These are phyloP conservation scores for Phascolomyces articulosus DNA, from an alignment of 371 early-diverging fungal genomes.

Conservation along the genomic window DNA sequence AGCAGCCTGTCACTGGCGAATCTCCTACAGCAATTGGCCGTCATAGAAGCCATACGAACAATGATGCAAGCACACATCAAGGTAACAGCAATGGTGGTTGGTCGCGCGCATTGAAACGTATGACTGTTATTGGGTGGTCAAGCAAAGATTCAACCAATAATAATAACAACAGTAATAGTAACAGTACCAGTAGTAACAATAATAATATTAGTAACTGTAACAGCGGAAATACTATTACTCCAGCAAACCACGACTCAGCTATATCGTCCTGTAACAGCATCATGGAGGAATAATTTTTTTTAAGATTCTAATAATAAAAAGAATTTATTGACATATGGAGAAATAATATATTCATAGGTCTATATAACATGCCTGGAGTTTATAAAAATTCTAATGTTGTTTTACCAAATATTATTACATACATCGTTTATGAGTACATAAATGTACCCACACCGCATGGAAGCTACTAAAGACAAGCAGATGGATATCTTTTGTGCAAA, in stretches of 20 bases:
- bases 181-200: slow-evolving; percentile 8
- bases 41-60: slow-evolving; percentile 11
- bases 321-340: too few relatives aligned
- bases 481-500: too few relatives aligned
- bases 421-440: too few relatives aligned
- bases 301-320: too few relatives aligned
- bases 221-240: slow-evolving; percentile 2
- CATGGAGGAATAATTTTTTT: neutral
- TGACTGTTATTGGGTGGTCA: slow-evolving; percentile 21
- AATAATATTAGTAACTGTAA: neutral
- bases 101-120: slow-evolving; percentile 28
- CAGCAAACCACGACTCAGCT: slow-evolving; percentile 14
- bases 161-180: neutral
- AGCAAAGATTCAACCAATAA: neutral
- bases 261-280: slow-evolving; percentile 18
- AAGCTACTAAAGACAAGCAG: too few relatives aligned
- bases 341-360: too few relatives aligned
- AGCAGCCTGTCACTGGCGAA: slow-evolving; percentile 3
- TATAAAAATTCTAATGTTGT: too few relatives aligned
- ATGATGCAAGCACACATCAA: neutral
- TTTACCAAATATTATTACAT: too few relatives aligned
- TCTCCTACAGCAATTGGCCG: neutral
- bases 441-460: too few relatives aligned
- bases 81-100: slow-evolving; percentile 12
- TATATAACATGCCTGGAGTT: too few relatives aligned